Percentiles rank a stretch among this genome's conserved stretches.
Conservation (phyloP, 495 filamentous ascomycete species). For the Acidiella bohemica region DNA sequence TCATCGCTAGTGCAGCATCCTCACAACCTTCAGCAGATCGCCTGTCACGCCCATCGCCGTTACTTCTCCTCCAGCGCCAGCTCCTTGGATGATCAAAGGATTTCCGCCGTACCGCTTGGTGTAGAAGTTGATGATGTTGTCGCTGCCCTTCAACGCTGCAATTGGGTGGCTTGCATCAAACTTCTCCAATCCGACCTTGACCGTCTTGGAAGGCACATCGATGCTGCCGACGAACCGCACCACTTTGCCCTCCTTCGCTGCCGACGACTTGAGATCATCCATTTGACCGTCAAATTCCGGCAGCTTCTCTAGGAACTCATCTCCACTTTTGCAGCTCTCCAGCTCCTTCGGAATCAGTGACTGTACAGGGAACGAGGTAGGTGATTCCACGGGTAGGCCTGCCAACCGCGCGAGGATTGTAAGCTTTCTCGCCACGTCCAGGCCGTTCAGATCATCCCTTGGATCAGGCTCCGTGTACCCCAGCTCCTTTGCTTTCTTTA, state of each 20-base stretch:
- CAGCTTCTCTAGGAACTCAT: slow-evolving; percentile 68
- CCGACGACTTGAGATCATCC: slow-evolving; percentile 62
- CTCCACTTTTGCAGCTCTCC: slow-evolving; percentile 55
- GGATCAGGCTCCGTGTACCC: slow-evolving; percentile 97
- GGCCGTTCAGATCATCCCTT: slow-evolving; percentile 85
- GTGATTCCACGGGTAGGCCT: slow-evolving; percentile 61
- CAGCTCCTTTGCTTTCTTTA: slow-evolving; percentile 78
- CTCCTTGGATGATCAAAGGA: slow-evolving; percentile 86
- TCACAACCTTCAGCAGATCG: slow-evolving; percentile 76
- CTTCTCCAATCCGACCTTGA: slow-evolving; percentile 82
- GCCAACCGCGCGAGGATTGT: slow-evolving; percentile 79
- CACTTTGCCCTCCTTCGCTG: slow-evolving; percentile 78
- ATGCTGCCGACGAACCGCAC: slow-evolving; percentile 89
- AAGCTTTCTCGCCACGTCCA: slow-evolving; percentile 93
- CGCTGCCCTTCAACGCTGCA: slow-evolving; percentile 85
- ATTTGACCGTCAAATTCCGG: slow-evolving; percentile 71
- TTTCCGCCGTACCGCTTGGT: slow-evolving; percentile 84
- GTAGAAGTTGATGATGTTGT: slow-evolving; percentile 97
- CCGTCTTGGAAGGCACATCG: slow-evolving; percentile 56
- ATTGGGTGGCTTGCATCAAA: slow-evolving; percentile 51
- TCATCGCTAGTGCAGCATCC: slow-evolving; percentile 17
- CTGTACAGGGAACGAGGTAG: slow-evolving; percentile 81
- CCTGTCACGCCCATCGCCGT: slow-evolving; percentile 91
- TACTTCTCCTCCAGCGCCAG: slow-evolving; percentile 81
- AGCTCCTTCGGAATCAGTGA: slow-evolving; percentile 75